A percentile compares a stretch with the other conserved stretches of the same genome.
These are phyloP conservation scores for Pleurozium schreberi DNA, from an alignment of 225 moss, liverwort and hornwort genomes.

Conservation along the genomic window DNA sequence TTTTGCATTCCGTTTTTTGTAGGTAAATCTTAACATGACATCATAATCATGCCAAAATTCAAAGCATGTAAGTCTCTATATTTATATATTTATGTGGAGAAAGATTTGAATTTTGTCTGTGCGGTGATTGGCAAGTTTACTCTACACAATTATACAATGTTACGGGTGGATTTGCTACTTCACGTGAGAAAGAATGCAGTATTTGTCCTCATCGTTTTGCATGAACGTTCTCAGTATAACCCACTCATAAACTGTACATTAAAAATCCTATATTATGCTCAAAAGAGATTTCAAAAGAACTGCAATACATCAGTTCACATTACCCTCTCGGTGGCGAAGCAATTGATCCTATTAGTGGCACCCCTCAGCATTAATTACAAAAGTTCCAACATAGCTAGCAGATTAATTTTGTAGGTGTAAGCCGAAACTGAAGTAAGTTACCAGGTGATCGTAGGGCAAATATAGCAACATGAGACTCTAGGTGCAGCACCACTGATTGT, in stretches of 20 bases:
- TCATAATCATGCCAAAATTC: too few species aligned
- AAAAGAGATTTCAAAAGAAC: not conserved
- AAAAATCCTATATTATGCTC: not conserved
- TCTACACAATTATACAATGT: not conserved
- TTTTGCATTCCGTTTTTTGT: too few species aligned
- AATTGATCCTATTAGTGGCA: not conserved
- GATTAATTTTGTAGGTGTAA: not conserved
- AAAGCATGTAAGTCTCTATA: too few species aligned
- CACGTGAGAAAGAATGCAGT: not conserved
- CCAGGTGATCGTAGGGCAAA: not conserved
- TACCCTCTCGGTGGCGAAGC: not conserved
- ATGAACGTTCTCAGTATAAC: not conserved
- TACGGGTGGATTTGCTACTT: not conserved
- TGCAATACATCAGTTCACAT: not conserved
- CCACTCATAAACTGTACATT: not conserved
- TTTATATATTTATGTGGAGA: too few species aligned
- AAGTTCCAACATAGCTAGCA: not conserved
- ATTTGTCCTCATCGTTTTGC: not conserved
- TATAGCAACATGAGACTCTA: not conserved
- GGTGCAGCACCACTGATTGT: not conserved
- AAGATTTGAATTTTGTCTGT: too few species aligned
- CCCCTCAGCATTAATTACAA: not conserved
- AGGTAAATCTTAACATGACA: too few species aligned
- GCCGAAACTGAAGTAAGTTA: not conserved
- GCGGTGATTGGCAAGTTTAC: too few species aligned